These are phyloP conservation scores for Pseudogymnoascus sp. DNA, from an alignment of 2,329 filamentous ascomycete genomes.

Conservation along the genomic window DNA sequence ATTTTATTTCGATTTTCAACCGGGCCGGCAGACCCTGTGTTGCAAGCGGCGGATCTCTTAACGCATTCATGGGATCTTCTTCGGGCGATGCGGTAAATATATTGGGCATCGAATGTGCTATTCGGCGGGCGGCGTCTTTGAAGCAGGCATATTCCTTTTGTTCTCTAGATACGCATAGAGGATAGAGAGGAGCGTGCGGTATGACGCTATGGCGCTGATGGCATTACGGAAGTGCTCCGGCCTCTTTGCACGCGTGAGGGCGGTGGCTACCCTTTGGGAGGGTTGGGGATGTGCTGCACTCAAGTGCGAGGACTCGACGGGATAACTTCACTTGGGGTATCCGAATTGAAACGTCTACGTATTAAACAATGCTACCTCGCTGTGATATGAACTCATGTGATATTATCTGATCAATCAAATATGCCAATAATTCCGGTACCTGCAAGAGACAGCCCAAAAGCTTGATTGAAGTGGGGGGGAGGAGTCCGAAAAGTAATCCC, in stretches of 20 bases:
- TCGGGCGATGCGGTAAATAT: constrained; percentile 6
- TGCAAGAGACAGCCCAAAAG: neutral
- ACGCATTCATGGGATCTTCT: constrained; percentile 8
- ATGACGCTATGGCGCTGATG: constrained; percentile 7
- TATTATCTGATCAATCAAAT: neutral
- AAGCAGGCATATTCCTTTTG: constrained; percentile 8
- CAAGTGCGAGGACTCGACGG: constrained; percentile 4
- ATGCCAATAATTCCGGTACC: neutral
- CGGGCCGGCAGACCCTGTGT: neutral
- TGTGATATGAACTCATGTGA: neutral
- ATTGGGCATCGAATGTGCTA: constrained; percentile 5
- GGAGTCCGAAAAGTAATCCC: neutral
- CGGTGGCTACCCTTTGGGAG: neutral
- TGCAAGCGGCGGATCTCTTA: constrained; percentile 5
- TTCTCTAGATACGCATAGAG: constrained; percentile 5
- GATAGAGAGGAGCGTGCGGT: constrained; percentile 5
- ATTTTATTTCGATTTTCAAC: constrained; percentile 6
- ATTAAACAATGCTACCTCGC: neutral
- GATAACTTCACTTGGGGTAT: constrained; percentile 2
- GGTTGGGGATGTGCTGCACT: constrained; percentile 5
- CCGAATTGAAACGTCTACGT: constrained; percentile 8
- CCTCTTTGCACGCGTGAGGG: constrained; percentile 8
- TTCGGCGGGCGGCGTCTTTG: constrained; percentile 7
- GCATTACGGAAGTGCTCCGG: constrained; percentile 7
- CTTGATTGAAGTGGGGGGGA: neutral